phyloP scores from a whole-genome alignment of 2,329 filamentous ascomycete genomes.

The Aspergillus sp. region DNA sequence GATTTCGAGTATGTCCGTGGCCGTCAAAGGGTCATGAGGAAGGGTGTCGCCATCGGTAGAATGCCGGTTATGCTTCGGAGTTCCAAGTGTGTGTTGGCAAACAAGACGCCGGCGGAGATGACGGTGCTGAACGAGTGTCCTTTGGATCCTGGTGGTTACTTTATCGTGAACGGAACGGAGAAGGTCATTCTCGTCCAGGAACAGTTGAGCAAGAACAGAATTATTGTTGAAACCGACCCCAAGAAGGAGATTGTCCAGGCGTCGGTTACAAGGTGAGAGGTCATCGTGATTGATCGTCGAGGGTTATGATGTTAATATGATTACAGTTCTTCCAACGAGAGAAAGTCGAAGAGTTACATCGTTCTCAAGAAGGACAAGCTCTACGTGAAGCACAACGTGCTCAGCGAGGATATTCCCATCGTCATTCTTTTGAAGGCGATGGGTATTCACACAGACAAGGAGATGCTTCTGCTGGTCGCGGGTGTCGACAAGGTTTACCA shows the following conservation, averaged over 20 bases:
- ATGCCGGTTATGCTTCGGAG: constrained; percentile 98
- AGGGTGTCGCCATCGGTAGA: constrained; percentile 76
- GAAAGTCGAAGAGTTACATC: constrained; percentile 97
- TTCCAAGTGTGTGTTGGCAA: constrained; percentile 83
- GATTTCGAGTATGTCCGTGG: constrained; percentile 89
- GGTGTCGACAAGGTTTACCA: constrained; percentile 87
- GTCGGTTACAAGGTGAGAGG: constrained; percentile 71
- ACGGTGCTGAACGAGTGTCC: constrained; percentile 92
- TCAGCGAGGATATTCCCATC: constrained; percentile 92
- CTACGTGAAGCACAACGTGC: constrained; percentile 85
- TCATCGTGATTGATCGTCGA: not conserved
- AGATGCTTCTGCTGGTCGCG: constrained; percentile 88
- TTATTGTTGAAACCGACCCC: constrained; percentile 90
- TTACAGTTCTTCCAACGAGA: constrained; percentile 88
- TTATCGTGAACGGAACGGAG: constrained; percentile 95
- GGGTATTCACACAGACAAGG: constrained; percentile 89
- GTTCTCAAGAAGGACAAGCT: constrained; percentile 91
- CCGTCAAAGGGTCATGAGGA: constrained; percentile 71
- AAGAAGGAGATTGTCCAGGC: constrained; percentile 94
- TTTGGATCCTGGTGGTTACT: constrained; percentile 94
- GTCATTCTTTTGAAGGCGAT: constrained; percentile 91
- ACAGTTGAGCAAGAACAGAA: constrained; percentile 97
- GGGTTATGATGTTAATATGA: constrained; percentile 17
- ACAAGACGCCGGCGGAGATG: constrained; percentile 85
- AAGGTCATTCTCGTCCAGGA: constrained; percentile 99